Conservation (phyloP, 2,329 filamentous ascomycete genomes). For the Chaetomium sp. region DNA sequence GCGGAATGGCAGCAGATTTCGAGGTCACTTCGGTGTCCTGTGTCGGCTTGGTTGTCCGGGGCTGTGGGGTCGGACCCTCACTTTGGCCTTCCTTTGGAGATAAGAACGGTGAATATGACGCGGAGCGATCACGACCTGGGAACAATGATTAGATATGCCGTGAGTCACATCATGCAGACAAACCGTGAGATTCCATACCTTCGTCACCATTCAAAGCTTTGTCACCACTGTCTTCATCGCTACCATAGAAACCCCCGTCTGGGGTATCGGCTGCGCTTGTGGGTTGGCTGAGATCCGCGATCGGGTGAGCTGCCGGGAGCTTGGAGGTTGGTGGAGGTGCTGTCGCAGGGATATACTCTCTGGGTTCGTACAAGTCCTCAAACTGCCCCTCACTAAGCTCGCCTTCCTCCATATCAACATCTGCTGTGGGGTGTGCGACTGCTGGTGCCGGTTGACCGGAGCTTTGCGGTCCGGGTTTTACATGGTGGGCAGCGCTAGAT, state of each 20-base stretch:
- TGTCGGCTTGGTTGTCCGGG: not conserved
- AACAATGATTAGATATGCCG: not conserved
- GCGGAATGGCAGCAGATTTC: too few species aligned
- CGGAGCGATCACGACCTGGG: slow-evolving; percentile 19
- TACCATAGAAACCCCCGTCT: slow-evolving; percentile 25
- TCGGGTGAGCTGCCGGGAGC: not conserved
- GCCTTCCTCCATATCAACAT: slow-evolving; percentile 55
- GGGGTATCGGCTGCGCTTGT: slow-evolving; percentile 22
- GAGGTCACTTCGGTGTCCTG: too few species aligned
- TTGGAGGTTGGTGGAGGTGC: slow-evolving; percentile 1
- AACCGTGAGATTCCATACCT: slow-evolving; percentile 1
- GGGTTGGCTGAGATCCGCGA: slow-evolving; percentile 13
- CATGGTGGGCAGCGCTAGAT: not conserved
- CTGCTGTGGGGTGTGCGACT: not conserved
- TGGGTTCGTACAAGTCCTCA: slow-evolving; percentile 49
- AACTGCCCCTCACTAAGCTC: slow-evolving; percentile 67
- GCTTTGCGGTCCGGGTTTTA: not conserved
- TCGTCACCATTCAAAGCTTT: slow-evolving; percentile 1
- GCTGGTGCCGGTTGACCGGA: slow-evolving; percentile 3
- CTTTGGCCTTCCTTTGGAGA: slow-evolving; percentile 20
- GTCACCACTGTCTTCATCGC: slow-evolving; percentile 24
- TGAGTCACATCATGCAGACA: not conserved
- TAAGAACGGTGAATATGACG: slow-evolving; percentile 24
- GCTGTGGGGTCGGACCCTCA: slow-evolving; percentile 12
- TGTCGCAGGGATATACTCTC: slow-evolving; percentile 12